Evolutionary conservation across 164 flowering plant genomes (phyloP), one percentile per base, ranked within the genome.

Genomic region (Berberis vulgaris): DNA sequence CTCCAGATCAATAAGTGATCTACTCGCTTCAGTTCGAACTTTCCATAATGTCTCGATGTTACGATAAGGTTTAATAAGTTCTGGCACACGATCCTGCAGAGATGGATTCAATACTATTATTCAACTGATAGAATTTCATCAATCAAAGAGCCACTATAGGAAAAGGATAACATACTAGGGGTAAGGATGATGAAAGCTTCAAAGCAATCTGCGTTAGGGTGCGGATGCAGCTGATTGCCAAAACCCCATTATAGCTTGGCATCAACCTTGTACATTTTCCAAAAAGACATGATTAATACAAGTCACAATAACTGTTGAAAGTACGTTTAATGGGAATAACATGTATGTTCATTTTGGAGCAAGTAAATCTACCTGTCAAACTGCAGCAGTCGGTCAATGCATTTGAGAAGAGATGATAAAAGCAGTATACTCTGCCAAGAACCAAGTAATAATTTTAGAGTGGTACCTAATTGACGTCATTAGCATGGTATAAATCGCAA

Each of bases 211-310:
- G 93, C 2, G 87, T 79, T 78, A 94, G 70, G 11, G 96, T 80
- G 54, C 87, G 89, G 66, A 94, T 91, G 76, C 99, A 94, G 74
- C 93, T 87, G 62, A 83, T 71, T 64, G 96, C 85, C 79, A 94
- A 75, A 60, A 89, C 79, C 61, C 97, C 99, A 74, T 89, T 94
- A 77, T 91, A 82, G 78, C 97, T 89, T 49, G 99, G 99, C 96
- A 94, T 91, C 77, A 94, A 66, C 81, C 98, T 93, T 75, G 57
- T 43, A 70, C 63, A 57, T 57, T 26, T 26, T 26, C 26, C 26
- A 26, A 26, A 26, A 26, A 26, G 26, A 26, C 45, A 57, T 7
- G 9, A 26, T 26, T 26, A 26, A 26, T 26, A 26, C 26, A 26
- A 26, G 4, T 40, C 41, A 6, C 50, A 43, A 54, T 26, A 74